Evolutionary conservation across 2,329 filamentous ascomycete species (phyloP).

Genomic region (Samsoniella hepiali): DNA sequence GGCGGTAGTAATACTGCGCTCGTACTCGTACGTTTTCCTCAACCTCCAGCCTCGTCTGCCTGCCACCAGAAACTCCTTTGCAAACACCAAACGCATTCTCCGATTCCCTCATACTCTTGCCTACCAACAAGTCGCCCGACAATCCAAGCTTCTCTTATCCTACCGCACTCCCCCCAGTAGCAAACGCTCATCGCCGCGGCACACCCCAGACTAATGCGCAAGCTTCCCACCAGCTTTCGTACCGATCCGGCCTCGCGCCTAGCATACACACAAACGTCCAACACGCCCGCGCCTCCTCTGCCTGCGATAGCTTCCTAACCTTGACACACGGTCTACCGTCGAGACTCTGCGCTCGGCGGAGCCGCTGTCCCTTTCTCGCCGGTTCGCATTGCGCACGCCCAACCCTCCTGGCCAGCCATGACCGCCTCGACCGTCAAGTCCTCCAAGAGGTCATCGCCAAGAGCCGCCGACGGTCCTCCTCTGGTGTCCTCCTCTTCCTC

Average conservation of each 20-base stretch:
- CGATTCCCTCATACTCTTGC: no score
- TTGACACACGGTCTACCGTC: slow-evolving; percentile 15
- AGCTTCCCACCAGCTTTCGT: background rate
- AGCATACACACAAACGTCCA: background rate
- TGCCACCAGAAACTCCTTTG: no score
- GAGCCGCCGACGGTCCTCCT: background rate
- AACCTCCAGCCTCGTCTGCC: no score
- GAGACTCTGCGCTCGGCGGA: slow-evolving; percentile 17
- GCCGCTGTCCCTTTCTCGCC: slow-evolving; percentile 1
- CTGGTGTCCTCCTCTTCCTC: background rate
- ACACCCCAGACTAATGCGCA: background rate
- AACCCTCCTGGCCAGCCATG: background rate
- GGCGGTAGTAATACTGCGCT: no score
- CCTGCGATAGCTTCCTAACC: background rate
- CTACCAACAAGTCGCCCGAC: no score
- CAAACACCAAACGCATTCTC: no score
- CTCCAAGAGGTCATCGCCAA: slow-evolving; percentile 12
- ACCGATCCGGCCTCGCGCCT: background rate
- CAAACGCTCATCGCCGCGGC: background rate
- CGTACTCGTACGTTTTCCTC: background rate
- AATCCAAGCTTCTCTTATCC: background rate
- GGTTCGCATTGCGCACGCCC: background rate
- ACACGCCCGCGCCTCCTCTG: background rate
- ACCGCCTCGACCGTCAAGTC: background rate
- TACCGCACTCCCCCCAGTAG: background rate